A percentile compares a stretch with the other conserved stretches of the same genome.
Evolutionary conservation across 108 stramenopile genomes (phyloP).

Genomic region (Fragilariopsis cylindrus): DNA sequence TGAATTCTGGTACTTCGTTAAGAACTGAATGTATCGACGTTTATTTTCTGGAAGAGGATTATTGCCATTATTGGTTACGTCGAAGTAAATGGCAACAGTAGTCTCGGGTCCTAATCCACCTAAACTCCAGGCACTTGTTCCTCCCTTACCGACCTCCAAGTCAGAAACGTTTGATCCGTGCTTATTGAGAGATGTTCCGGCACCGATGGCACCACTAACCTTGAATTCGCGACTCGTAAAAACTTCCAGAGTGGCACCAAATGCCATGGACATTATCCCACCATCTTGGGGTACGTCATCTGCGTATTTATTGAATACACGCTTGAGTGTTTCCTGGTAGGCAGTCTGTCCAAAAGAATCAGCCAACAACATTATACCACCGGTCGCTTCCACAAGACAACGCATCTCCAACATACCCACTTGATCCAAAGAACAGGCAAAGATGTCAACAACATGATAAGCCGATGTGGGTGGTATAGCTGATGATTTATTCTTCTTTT

Average conservation of each 20-base stretch:
- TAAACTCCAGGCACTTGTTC: constrained; percentile 97
- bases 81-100: constrained; percentile 99
- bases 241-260: constrained; percentile 91
- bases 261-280: constrained; percentile 92
- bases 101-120: constrained; percentile 94
- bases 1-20: constrained; percentile 98
- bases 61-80: constrained; percentile 88
- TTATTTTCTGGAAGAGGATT: constrained; percentile 82
- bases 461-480: constrained; percentile 44
- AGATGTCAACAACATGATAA: constrained; percentile 96
- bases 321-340: constrained; percentile 96
- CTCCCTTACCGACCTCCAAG: constrained; percentile 94
- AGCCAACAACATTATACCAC: constrained; percentile 96
- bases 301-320: constrained; percentile 88
- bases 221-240: constrained; percentile 95
- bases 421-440: constrained; percentile 98
- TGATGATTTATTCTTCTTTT: constrained; percentile 33
- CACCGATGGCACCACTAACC: constrained; percentile 84
- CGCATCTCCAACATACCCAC: constrained; percentile 98
- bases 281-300: constrained; percentile 87
- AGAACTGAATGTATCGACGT: constrained; percentile 93
- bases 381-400: constrained; percentile 91
- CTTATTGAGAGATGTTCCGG: constrained; percentile 88
- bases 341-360: constrained; percentile 97
- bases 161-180: constrained; percentile 91